Evolutionary conservation across 495 filamentous ascomycete genomes (phyloP), one percentile per base, ranked within the genome.

Genomic region (Glutinoglossum americanum): DNA sequence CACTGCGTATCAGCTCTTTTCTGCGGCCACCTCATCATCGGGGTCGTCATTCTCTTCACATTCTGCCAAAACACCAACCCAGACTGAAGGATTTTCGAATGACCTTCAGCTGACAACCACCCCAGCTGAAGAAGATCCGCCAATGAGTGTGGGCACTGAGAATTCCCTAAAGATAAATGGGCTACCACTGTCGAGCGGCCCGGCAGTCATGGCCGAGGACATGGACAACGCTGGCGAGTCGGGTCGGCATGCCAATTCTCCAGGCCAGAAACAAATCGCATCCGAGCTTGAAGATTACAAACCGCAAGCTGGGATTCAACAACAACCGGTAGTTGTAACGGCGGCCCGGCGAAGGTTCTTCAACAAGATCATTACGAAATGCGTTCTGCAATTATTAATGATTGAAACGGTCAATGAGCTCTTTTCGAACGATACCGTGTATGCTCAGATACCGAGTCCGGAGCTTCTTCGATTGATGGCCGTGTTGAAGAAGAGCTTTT

Each of bases 331-430:
- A 32, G 84, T 89, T 1, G 88, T 99, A 11, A 96, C 92, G 7
- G 85, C 87, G 1, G 87, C 90, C 1, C 82, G 93, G 27, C 80
- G 93, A n/a, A 83, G 87, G 26, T 94, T 94, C 70, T 99, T 99
- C 76, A 99, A 97, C 68, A 85, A 90, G 62, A 99, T 99, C 66
- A 99, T 99, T 69, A 94, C 87, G n/a, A 89, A 89, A 63, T 99
- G 92, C 68, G 93, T 99, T 11, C 74, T 99, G 15, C 93, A 97
- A 66, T 75, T 99, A 3, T 80, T 99, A 55, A 96, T 97, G 87
- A 99, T 99, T 68, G 93, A 97, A 66, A 99, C 92, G 0, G 92
- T 99, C 41, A 89, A 94, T 62, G 92, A 99, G 67, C 79, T 99
- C 28, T 97, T 99, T 73, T 93, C 87, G 56, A 97, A 97, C 66